Evolutionary conservation across 176 grass and related monocot genomes (phyloP), one percentile per base, ranked within the genome.

Genomic region (Paspalum notatum): DNA sequence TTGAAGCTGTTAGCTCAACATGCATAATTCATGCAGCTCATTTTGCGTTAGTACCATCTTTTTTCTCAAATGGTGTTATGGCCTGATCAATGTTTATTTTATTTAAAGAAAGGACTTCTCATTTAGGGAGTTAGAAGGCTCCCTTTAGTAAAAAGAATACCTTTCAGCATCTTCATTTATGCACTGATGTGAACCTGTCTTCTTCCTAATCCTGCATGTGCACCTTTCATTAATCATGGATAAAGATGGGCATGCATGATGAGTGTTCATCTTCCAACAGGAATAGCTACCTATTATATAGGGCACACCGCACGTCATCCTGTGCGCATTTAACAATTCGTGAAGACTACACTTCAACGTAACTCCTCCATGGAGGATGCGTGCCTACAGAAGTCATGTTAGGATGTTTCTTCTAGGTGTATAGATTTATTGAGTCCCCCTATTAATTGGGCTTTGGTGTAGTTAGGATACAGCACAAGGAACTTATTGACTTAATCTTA

Each of bases 281-380:
- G 54, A 61, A 75, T 44, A 14, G 46, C 53, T 52, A 54, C 17
- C 50, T 49, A 57, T 63, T 78, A 65, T 66, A 79, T 5, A 59
- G 46, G n/a, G 47, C 49, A 26, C 48, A 43, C 25, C 67, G 39
- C 67, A 59, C 40, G 20, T 65, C 67, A 38, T 67, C 66, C 58
- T 78, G 25, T 56, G 55, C 21, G 27, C 42, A 68, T 61, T 50
- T 88, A 79, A 38, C 12, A 74, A 84, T 51, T 41, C 24, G 12
- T 82, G 11, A 59, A 68, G 52, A 38, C 15, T 66, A 48, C 80
- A 88, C 65, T 42, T 83, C 56, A 87, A 50, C 72, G 55, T 41
- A 40, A 39, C 54, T 56, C 46, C 32, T 70, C 63, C 71, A 48
- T 41, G 48, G 48, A 47, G 32, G 21, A 75, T 63, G 76, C 70